phyloP scores from a whole-genome alignment of 495 filamentous ascomycete species.

The Clohesyomyces aquaticus region DNA sequence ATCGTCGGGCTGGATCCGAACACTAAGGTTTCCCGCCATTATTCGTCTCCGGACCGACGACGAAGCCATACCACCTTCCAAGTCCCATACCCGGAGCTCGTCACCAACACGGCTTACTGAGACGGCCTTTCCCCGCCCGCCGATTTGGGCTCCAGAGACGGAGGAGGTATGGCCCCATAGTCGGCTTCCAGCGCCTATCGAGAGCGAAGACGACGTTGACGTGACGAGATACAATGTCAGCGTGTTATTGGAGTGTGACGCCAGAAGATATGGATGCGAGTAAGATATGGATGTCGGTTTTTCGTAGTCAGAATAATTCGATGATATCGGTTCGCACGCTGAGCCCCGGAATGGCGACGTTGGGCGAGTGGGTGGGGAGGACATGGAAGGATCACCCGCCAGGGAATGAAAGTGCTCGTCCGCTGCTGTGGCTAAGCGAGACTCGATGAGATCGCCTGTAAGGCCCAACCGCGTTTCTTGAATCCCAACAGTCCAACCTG shows the following conservation, averaged over 20 bases:
- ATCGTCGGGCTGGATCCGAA: constrained; percentile 56
- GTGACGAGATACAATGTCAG: constrained; percentile 83
- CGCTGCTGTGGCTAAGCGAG: constrained; percentile 58
- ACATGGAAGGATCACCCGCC: constrained; percentile 9
- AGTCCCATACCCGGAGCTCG: constrained; percentile 92
- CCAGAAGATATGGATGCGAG: constrained; percentile 87
- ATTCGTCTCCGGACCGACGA: constrained; percentile 48
- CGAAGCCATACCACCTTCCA: constrained; percentile 71
- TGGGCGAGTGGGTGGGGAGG: constrained; percentile 31
- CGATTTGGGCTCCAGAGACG: constrained; percentile 83
- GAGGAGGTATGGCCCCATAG: constrained; percentile 96
- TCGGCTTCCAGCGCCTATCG: constrained; percentile 72
- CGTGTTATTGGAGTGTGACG: constrained; percentile 89
- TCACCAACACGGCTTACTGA: constrained; percentile 81
- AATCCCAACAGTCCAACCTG: constrained; percentile 85
- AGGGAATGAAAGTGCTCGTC: constrained; percentile 48
- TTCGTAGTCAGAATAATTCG: constrained; percentile 15
- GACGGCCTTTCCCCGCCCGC: constrained; percentile 84
- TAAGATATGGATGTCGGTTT: constrained; percentile 80
- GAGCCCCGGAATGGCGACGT: constrained; percentile 19
- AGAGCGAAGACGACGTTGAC: constrained; percentile 67
- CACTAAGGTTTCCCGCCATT: constrained; percentile 55
- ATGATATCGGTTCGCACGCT: neutral
- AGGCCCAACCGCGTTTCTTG: constrained; percentile 76
- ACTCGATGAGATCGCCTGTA: constrained; percentile 57